Evolutionary conservation across 805 yeast genomes (phyloP).

Genomic region (Metschnikowia kofuensis): DNA sequence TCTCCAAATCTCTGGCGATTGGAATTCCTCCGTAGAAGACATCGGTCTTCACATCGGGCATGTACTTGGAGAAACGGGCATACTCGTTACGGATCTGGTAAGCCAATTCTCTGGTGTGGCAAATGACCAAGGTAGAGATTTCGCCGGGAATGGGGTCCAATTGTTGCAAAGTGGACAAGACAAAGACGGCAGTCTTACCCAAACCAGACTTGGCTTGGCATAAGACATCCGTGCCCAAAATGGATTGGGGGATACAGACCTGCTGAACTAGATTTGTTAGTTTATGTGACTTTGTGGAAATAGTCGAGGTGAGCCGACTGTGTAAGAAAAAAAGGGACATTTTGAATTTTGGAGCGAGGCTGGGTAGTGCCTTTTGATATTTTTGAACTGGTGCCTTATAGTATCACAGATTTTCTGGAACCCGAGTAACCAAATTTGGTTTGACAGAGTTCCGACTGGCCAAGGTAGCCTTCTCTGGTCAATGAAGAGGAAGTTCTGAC

Average conservation of each 20-base stretch:
- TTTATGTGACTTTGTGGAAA: neutral
- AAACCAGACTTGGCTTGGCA: slow-evolving; percentile 99
- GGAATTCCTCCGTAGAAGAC: slow-evolving; percentile 97
- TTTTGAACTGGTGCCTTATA: no score
- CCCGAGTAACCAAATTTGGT: no score
- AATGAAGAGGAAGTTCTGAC: no score
- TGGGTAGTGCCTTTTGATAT: no score
- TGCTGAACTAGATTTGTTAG: slow-evolving; percentile 70
- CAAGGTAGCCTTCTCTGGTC: no score
- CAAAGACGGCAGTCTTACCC: slow-evolving; percentile 98
- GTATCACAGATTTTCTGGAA: no score
- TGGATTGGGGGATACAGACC: slow-evolving; percentile 96
- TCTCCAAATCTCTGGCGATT: slow-evolving; percentile 78
- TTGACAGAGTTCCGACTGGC: no score
- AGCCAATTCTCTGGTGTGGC: slow-evolving; percentile 98
- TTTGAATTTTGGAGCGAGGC: no score
- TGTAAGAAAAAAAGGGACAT: neutral
- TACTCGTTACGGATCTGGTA: slow-evolving; percentile 97
- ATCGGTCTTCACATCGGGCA: slow-evolving; percentile 96
- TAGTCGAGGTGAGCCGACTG: neutral
- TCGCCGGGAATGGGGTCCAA: slow-evolving; percentile 97
- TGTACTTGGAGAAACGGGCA: slow-evolving; percentile 94
- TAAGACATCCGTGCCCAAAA: slow-evolving; percentile 94
- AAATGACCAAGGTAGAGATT: slow-evolving; percentile 87
- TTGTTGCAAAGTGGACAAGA: slow-evolving; percentile 92